Evolutionary conservation across 1,284 basidiomycete genomes (phyloP), one percentile per base, ranked within the genome.

Genomic region (Sporisorium scitamineum): DNA sequence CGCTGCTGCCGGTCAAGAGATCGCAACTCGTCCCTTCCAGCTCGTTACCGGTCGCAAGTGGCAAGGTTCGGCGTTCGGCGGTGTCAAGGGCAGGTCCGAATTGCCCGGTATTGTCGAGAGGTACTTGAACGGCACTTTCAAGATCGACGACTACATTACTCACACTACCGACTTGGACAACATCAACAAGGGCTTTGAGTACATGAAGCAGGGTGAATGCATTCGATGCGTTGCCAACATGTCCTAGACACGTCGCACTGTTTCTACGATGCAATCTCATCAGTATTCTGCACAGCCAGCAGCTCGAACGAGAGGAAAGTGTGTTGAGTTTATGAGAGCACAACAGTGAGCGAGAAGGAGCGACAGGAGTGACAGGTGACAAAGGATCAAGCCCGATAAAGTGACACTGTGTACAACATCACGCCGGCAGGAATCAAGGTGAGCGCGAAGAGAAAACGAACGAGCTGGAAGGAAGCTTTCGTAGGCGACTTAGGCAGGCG

Each of bases 1-100:
- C 26, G 87, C 87, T 20, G 86, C 94, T 42, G 94, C 97, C n/a
- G 97, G 97, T 7, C 92, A 97, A 84, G 96, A 99, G 87, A 98
- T 99, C 82, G 90, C 94, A 11, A 99, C 97, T 53, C 90, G 97
- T 72, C 96, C 96, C 90, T 85, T 85, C 85, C 89, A 90, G 85
- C 88, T 90, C 50, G 90, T 94, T 31, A 99, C 97, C 57, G 97
- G 97, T 64, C 91, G 97, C 94, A 92, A 91, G 62, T 98, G 97
- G 96, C 92, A 95, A 84, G 97, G 97, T 50, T 89, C 90, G 47
- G 97, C 97, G 0, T 99, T 99, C 81, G 97, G 97, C 76, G 97
- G 97, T 72, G 95, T 99, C 78, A 99, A 98, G 88, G 97, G 96
- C 47, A 91, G 96, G 65, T 94, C 95, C 41, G 95, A 98, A 87